Evolutionary conservation across 169 alveolate genomes (phyloP).

Genomic region (Plasmodium coatneyi): DNA sequence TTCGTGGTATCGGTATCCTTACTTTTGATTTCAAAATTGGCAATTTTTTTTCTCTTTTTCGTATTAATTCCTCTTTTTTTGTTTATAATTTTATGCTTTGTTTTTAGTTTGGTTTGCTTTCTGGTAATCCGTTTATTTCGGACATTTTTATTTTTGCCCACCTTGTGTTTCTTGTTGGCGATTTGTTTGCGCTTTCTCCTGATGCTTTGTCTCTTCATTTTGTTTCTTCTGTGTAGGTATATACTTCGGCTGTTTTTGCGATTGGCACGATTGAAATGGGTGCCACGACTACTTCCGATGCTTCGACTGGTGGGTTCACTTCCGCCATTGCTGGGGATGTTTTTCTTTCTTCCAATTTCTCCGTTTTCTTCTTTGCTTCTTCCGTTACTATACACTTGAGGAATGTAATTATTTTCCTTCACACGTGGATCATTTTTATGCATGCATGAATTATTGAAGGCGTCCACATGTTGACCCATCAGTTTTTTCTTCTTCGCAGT

Average conservation of each 20-base stretch:
- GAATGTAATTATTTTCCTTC: background rate
- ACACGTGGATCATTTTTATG: background rate
- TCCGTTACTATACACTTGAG: background rate
- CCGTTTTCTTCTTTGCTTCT: background rate
- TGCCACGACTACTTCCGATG: background rate
- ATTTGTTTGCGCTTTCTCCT: background rate
- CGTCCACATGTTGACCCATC: background rate
- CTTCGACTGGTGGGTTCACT: background rate
- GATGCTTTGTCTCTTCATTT: background rate
- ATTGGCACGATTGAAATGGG: background rate
- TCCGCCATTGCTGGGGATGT: background rate
- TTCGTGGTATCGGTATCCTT: background rate
- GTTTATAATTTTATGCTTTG: background rate
- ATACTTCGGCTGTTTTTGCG: background rate
- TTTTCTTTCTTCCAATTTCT: background rate
- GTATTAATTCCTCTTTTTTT: background rate
- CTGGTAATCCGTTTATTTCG: background rate
- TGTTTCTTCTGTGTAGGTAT: constrained; percentile 10
- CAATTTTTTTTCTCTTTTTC: background rate
- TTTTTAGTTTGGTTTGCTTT: constrained; percentile 39
- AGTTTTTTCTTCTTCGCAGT: background rate
- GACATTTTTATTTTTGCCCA: background rate
- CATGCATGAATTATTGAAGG: background rate
- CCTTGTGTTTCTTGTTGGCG: background rate
- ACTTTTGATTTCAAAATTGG: background rate